Evolutionary conservation across 768 basidiomycete species (phyloP), one percentile per base, ranked within the genome.

Genomic region (Podaxis mareebaensis): DNA sequence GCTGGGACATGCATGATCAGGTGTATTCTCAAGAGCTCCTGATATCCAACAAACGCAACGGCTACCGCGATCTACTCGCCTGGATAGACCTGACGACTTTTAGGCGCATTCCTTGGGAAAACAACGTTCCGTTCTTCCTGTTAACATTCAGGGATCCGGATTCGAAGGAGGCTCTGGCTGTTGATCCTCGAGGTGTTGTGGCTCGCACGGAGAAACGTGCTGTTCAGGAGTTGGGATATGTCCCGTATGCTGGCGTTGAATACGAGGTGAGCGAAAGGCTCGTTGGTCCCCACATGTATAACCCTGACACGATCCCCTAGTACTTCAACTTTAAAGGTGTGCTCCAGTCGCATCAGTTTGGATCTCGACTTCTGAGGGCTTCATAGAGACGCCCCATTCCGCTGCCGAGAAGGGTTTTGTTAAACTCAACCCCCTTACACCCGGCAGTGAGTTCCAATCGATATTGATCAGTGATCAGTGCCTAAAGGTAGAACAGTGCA

Each of bases 1-100:
- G 91, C 53, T 95, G 93, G 96, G 93, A 96, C 74, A 88, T 98
- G 15, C 94, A 98, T 67, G 97, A 99, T 72, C 66, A 81, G 0
- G 85, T 92, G 3, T 98, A 99, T 77, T 81, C 87, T 4, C 83
- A 82, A 24, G 97, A 99, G 74, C 85, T 99, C 11, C 79, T 89
- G 13, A 91, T 99, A 64, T 96, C 95, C 24, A 98, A 97, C 77
- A 87, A 84, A 71, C 84, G 83, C 24, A 99, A 99, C 67, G 97
- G 97, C 0, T 99, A 95, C 76, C 85, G 88, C 4, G 97, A 99
- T 72, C 76, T 99, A 53, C 76, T 92, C 40, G 97, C 97, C 7
- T 75, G 80, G 36, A 90, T 99, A 64, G 96, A 99, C 74, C 81
- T 97, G 15, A 85, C 89, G 0, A 93, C 91, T 0, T 96, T 85